Conservation (phyloP, 106 monocot genomes). For the Dendrobium officinale region DNA sequence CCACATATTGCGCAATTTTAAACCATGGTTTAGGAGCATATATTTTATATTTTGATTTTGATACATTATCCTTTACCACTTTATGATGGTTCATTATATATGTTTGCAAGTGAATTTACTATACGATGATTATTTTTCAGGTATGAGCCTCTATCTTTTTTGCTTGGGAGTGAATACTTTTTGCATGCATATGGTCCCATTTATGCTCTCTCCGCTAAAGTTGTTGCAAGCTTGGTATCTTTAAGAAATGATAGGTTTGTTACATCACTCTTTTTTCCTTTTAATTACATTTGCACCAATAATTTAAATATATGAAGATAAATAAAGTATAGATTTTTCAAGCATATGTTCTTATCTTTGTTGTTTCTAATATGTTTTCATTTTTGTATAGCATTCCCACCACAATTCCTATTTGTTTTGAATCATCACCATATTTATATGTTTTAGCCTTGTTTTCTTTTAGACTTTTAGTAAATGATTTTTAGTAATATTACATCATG, state of each 20-base stretch:
- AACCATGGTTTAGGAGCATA: neutral
- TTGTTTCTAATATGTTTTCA: conserved; percentile 4
- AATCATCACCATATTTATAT: neutral
- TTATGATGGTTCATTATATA: neutral
- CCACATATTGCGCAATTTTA: too few species aligned
- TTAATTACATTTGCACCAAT: neutral
- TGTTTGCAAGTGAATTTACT: neutral
- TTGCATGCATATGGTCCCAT: conserved; percentile 97
- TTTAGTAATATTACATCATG: neutral
- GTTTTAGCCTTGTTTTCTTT: neutral
- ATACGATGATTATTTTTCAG: conserved; percentile 13
- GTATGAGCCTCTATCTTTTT: conserved; percentile 66
- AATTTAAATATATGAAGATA: conserved; percentile 1
- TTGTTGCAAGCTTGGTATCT: conserved; percentile 69
- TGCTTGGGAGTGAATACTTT: conserved; percentile 89
- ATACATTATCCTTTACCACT: neutral
- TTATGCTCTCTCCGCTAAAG: conserved; percentile 84
- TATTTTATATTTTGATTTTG: neutral
- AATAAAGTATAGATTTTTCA: neutral
- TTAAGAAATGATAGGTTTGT: conserved; percentile 71
- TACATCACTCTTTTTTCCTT: neutral
- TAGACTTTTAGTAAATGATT: neutral
- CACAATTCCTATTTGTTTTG: neutral
- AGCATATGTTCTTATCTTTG: neutral
- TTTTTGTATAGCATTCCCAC: neutral